Evolutionary conservation across 495 filamentous ascomycete genomes (phyloP), one percentile per base, ranked within the genome.

Genomic region (Hyaloscypha variabilis): DNA sequence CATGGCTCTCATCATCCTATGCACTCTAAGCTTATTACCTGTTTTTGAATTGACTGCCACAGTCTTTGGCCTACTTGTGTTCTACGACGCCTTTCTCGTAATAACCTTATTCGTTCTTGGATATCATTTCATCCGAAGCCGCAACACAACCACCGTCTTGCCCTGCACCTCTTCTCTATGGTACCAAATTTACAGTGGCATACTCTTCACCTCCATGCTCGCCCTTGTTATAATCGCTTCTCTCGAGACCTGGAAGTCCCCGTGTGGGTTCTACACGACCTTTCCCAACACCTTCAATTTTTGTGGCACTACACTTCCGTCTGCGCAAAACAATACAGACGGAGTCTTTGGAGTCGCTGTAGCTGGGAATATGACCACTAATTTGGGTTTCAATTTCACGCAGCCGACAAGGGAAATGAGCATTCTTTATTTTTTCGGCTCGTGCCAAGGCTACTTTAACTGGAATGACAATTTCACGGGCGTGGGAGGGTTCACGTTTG

Each of bases 241-340:
- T 13, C 26, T 72, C 17, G 64, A 69, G 42, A 72, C 67, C 6
- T 49, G 67, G 28, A 60, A 52, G n/a, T 58, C 67, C 1, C 30
- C 60, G 13, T 72, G 70, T 50, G 70, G 70, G 13, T 25, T 29
- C 24, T 72, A 69, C 50, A 72, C 67, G 6, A 72, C 62, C 23
- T 63, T 17, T 2, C 65, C 68, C 1, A 60, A 25, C 29, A 25
- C 50, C 6, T 26, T 3, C 14, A 46, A 4, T 3, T 14, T 25
- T 25, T 42, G 34, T 51, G 34, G 24, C 13, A 24, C 23, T 8
- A 28, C 36, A n/a, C 8, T 10, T 61, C 6, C 21, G 3, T 31
- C 10, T 25, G 26, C 10, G n/a, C 23, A 34, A 5, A 58, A 36
- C 28, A 30, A 25, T 17, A 58, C 55, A 36, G 28, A 31, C 36